Evolutionary conservation across 371 early-diverging fungal genomes (phyloP).

Genomic region (Mortierella sp.): DNA sequence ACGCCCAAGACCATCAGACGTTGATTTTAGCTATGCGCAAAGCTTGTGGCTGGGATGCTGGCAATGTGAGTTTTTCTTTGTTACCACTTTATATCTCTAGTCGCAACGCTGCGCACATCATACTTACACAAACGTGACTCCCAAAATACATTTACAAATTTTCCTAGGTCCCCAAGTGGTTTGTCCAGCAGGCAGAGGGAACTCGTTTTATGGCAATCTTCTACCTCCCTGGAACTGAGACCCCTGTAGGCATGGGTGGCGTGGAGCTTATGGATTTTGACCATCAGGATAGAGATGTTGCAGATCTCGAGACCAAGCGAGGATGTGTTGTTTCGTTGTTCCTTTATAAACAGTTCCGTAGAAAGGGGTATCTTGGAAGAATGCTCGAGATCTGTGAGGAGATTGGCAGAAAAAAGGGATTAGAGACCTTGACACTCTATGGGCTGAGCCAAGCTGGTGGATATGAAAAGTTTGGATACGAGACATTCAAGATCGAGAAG

Average conservation of each 20-base stretch:
- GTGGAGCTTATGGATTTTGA: conserved; percentile 45
- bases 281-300: conserved; percentile 36
- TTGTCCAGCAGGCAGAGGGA: conserved; percentile 42
- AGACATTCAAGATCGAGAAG: conserved; percentile 39
- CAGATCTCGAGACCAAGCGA: conserved; percentile 37
- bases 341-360: conserved; percentile 46
- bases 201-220: conserved; percentile 42
- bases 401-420: conserved; percentile 24
- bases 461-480: conserved; percentile 50
- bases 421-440: conserved; percentile 44
- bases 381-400: conserved; percentile 37
- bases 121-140: background rate
- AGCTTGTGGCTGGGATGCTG: conserved; percentile 47
- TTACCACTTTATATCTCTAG: background rate
- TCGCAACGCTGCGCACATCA: background rate
- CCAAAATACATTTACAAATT: background rate
- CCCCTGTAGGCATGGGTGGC: conserved; percentile 51
- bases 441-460: conserved; percentile 32
- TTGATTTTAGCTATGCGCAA: conserved; percentile 46
- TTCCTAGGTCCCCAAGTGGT: conserved; percentile 44
- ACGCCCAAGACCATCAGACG: conserved; percentile 41
- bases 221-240: conserved; percentile 34
- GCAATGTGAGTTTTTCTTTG: conserved; percentile 16
- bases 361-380: conserved; percentile 34
- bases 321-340: conserved; percentile 52